These are phyloP conservation scores for Seiridium unicorne DNA, from an alignment of 2,329 filamentous ascomycete species.

Conservation along the genomic window DNA sequence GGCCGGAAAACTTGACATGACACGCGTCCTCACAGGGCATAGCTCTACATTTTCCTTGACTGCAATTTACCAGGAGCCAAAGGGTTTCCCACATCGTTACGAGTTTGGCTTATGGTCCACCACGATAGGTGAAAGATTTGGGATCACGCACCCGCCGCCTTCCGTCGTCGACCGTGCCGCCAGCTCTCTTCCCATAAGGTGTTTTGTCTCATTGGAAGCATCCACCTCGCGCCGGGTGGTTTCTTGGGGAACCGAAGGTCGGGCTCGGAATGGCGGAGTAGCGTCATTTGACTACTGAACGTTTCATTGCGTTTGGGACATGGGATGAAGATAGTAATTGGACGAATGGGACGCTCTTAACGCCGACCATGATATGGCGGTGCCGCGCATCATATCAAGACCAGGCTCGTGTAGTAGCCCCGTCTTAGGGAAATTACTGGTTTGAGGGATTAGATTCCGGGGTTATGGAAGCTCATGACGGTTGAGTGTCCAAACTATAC, in stretches of 20 bases:
- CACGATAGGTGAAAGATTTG: no score
- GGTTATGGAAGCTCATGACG: background rate
- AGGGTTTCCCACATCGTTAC: no score
- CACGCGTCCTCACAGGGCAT: no score
- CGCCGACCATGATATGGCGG: background rate
- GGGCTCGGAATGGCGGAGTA: background rate
- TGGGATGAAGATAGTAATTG: background rate
- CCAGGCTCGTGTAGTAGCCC: background rate
- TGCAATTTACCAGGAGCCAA: no score
- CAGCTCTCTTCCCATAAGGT: no score
- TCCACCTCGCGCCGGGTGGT: no score
- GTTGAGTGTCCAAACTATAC: background rate
- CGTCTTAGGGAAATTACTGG: background rate
- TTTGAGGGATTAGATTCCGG: background rate
- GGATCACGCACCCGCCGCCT: no score
- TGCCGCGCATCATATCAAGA: background rate
- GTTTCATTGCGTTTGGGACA: background rate
- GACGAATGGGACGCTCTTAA: background rate
- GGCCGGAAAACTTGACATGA: no score
- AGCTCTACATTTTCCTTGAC: no score
- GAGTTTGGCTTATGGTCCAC: no score
- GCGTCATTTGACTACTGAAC: background rate
- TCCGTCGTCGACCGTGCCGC: no score
- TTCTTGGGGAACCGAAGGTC: background rate
- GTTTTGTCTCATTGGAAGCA: no score